Evolutionary conservation across 2,329 filamentous ascomycete species (phyloP).

Genomic region (Botrytis squamosa): DNA sequence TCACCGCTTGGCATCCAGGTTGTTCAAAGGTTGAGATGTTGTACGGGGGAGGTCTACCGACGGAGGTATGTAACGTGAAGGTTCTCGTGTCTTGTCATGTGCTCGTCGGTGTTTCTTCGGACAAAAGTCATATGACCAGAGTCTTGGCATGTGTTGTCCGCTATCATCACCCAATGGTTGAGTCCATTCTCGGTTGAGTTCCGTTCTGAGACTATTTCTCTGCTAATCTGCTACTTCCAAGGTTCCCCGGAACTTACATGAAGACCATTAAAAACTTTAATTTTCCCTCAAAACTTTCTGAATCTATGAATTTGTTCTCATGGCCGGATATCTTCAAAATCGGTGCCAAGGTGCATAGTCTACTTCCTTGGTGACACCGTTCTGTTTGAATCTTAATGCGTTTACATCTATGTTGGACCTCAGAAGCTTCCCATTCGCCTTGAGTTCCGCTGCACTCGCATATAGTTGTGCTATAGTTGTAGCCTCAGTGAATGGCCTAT

Average conservation of each 20-base stretch:
- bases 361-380: not conserved
- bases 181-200: not conserved
- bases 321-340: not conserved
- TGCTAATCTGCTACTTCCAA: not conserved
- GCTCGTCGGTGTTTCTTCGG: not conserved
- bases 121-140: not conserved
- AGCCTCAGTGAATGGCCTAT: not conserved
- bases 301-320: not conserved
- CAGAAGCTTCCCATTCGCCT: not conserved
- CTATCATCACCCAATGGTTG: not conserved
- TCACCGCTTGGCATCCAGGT: not conserved
- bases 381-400: not conserved
- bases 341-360: not conserved
- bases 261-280: not conserved
- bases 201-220: not conserved
- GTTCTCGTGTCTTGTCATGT: not conserved
- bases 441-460: not conserved
- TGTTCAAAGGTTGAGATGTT: not conserved
- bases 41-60: not conserved
- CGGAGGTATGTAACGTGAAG: not conserved
- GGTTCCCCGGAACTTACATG: not conserved
- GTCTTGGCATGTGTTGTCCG: not conserved
- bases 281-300: not conserved
- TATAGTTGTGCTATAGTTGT: slow-evolving; percentile 7
- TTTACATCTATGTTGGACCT: not conserved